Conservation (phyloP, 257 asterid genomes). For the Gynochthodes officinalis region DNA sequence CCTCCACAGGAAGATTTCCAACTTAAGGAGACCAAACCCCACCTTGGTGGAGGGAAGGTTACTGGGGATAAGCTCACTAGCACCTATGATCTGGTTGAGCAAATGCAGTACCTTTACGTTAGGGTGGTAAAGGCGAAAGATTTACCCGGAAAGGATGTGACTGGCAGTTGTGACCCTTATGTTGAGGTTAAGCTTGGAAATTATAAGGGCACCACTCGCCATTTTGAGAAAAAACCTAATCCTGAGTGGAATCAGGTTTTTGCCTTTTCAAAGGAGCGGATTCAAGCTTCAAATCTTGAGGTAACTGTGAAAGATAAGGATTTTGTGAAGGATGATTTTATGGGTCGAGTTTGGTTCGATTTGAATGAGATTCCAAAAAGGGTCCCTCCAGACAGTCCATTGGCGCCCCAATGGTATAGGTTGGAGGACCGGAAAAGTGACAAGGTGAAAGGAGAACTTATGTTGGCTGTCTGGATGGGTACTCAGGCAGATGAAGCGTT, state of each 20-base stretch:
- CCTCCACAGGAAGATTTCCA: conserved; percentile 43
- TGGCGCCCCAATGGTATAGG: conserved; percentile 56
- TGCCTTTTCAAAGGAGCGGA: conserved; percentile 49
- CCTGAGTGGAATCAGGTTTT: conserved; percentile 54
- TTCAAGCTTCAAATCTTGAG: conserved; percentile 47
- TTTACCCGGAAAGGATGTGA: conserved; percentile 44
- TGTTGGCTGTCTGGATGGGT: conserved; percentile 60
- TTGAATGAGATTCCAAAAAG: conserved; percentile 49
- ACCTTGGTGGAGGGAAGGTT: conserved; percentile 44
- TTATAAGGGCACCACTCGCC: conserved; percentile 48
- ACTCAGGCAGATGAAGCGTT: conserved; percentile 57
- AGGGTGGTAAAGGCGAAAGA: conserved; percentile 49
- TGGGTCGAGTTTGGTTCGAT: conserved; percentile 44
- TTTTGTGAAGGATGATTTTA: conserved; percentile 41
- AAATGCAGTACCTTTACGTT: conserved; percentile 51
- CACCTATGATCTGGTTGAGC: conserved; percentile 56
- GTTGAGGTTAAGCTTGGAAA: conserved; percentile 53
- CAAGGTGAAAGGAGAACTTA: conserved; percentile 43
- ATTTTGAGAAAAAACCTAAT: conserved; percentile 43
- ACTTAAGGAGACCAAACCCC: conserved; percentile 53
- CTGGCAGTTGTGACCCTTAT: conserved; percentile 50
- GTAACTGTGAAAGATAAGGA: conserved; percentile 47
- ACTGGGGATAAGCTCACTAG: conserved; percentile 50
- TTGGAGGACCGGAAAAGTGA: conserved; percentile 42
- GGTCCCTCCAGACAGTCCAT: conserved; percentile 56